Evolutionary conservation across 805 yeast genomes (phyloP).

Genomic region (Cyberlindnera maclurae): DNA sequence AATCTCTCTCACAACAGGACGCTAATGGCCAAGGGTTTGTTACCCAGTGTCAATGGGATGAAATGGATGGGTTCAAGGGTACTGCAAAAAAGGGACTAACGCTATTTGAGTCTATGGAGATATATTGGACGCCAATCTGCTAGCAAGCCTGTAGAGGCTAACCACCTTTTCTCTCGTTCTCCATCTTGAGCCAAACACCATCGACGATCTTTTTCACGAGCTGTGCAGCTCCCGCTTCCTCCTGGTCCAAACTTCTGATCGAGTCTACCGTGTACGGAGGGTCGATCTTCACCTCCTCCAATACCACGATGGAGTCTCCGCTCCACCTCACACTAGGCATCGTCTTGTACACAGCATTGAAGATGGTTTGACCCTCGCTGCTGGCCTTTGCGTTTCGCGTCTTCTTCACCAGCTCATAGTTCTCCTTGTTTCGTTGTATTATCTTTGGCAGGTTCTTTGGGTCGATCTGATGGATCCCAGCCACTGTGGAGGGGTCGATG

Average conservation of each 20-base stretch:
- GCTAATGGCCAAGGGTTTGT: not conserved
- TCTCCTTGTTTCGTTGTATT: slow-evolving; percentile 14
- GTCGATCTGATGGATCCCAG: slow-evolving; percentile 12
- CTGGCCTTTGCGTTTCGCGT: slow-evolving; percentile 31
- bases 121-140: slow-evolving; percentile 2
- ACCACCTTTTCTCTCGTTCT: slow-evolving; percentile 45
- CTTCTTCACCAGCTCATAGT: slow-evolving; percentile 18
- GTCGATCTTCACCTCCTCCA: slow-evolving; percentile 38
- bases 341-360: slow-evolving; percentile 37
- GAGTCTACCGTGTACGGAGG: slow-evolving; percentile 35
- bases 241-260: slow-evolving; percentile 10
- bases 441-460: slow-evolving; percentile 11
- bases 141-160: slow-evolving; percentile 14
- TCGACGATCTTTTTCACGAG: slow-evolving; percentile 43
- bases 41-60: slow-evolving; percentile 31
- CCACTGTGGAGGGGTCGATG: slow-evolving; percentile 17
- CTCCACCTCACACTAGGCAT: slow-evolving; percentile 39
- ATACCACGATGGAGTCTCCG: slow-evolving; percentile 35
- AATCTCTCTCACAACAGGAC: slow-evolving; percentile 18
- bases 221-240: slow-evolving; percentile 26
- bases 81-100: slow-evolving; percentile 44
- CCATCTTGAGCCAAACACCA: slow-evolving; percentile 41
- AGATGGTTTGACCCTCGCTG: slow-evolving; percentile 37
- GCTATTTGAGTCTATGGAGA: slow-evolving; percentile 36
- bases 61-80: slow-evolving; percentile 66